Evolutionary conservation across 257 asterid genomes (phyloP).

Genomic region (Orobanche coerulescens): DNA sequence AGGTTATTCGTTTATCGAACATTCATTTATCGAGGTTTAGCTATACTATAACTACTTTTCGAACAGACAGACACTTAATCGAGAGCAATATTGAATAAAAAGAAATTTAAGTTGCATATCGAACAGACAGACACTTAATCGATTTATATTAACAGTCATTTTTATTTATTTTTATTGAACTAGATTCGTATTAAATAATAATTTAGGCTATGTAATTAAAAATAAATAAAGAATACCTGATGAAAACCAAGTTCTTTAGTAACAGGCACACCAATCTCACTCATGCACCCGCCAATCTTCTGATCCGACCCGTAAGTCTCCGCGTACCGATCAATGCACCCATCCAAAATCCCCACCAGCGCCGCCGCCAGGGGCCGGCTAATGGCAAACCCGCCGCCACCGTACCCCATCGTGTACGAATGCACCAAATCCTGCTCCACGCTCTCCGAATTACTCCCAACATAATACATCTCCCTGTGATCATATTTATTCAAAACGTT

Average conservation of each 20-base stretch:
- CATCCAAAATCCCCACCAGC: constrained; percentile 58
- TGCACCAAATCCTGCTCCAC: constrained; percentile 67
- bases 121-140: too few species aligned
- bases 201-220: too few species aligned
- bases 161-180: too few species aligned
- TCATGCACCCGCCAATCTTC: constrained; percentile 54
- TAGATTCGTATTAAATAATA: too few species aligned
- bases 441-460: constrained; percentile 83
- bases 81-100: too few species aligned
- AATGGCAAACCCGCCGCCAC: constrained; percentile 90
- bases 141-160: too few species aligned
- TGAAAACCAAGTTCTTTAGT: constrained; percentile 81
- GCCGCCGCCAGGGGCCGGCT: constrained; percentile 69
- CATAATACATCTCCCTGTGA: constrained; percentile 54
- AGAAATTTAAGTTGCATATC: too few species aligned
- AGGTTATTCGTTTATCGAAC: too few species aligned
- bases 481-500: constrained; percentile 48
- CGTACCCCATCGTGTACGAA: constrained; percentile 66
- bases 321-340: constrained; percentile 69
- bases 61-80: too few species aligned
- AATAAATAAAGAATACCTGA: constrained; percentile 41
- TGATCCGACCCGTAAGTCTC: constrained; percentile 69
- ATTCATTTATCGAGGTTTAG: too few species aligned
- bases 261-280: constrained; percentile 66
- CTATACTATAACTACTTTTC: too few species aligned